Evolutionary conservation across 371 early-diverging fungal species (phyloP).

Genomic region (Blakeslea trispora): DNA sequence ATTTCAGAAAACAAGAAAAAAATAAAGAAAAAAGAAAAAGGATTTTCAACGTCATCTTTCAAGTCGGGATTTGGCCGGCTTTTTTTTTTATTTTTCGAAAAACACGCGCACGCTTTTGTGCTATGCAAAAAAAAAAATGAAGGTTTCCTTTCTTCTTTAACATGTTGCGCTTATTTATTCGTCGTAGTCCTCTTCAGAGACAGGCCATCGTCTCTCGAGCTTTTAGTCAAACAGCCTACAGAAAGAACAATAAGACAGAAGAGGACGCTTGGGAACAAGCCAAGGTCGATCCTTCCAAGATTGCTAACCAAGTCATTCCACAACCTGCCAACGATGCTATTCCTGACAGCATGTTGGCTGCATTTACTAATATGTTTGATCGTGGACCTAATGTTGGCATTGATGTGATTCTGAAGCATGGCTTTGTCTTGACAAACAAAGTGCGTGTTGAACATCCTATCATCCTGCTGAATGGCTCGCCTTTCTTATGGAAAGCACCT

Average conservation of each 20-base stretch:
- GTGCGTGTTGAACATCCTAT: slow-evolving; percentile 45
- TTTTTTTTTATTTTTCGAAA: too few species aligned
- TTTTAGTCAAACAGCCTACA: too few species aligned
- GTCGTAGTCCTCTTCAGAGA: too few species aligned
- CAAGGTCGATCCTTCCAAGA: slow-evolving; percentile 17
- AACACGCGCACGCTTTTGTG: too few species aligned
- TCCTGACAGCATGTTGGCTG: slow-evolving; percentile 34
- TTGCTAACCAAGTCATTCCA: slow-evolving; percentile 26
- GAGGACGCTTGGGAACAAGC: slow-evolving; percentile 25
- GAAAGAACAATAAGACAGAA: too few species aligned
- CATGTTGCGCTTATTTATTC: too few species aligned
- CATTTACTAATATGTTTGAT: slow-evolving; percentile 59
- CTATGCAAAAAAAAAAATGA: too few species aligned
- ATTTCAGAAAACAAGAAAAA: background rate
- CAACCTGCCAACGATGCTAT: slow-evolving; percentile 25
- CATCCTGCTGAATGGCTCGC: slow-evolving; percentile 50
- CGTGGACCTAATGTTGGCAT: slow-evolving; percentile 50
- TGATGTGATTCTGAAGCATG: slow-evolving; percentile 48
- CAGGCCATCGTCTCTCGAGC: too few species aligned
- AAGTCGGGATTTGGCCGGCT: too few species aligned
- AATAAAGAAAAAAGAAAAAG: too few species aligned
- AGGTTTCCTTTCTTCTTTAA: too few species aligned
- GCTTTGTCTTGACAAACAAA: slow-evolving; percentile 53
- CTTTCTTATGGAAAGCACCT: slow-evolving; percentile 56
- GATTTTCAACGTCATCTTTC: background rate